Conservation (phyloP, 1,284 basidiomycete genomes). For the Sporisorium graminicola region DNA sequence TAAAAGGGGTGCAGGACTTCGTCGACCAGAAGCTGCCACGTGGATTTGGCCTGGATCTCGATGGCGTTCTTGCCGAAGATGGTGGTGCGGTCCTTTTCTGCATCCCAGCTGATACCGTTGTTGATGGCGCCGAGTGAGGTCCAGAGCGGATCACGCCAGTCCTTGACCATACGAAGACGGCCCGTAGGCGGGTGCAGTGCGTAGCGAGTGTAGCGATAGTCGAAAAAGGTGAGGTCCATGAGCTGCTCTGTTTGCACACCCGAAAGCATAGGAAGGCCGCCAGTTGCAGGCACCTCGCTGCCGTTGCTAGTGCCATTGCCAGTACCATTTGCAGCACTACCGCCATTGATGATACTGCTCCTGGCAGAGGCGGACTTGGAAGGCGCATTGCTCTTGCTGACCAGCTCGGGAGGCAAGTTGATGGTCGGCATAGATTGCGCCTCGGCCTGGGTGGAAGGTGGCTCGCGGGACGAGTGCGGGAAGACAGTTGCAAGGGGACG, state of each 20-base stretch:
- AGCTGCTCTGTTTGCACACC: conserved; percentile 65
- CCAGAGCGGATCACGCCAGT: conserved; percentile 92
- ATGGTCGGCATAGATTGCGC: conserved; percentile 47
- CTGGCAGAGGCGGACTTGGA: conserved; percentile 47
- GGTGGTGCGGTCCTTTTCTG: conserved; percentile 68
- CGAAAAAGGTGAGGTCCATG: conserved; percentile 71
- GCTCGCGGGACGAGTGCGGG: conserved; percentile 64
- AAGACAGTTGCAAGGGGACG: conserved; percentile 66
- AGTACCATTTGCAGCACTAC: conserved; percentile 4
- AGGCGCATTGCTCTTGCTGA: conserved; percentile 39
- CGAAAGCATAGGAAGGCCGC: conserved; percentile 47
- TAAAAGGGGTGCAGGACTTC: conserved; percentile 70
- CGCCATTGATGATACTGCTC: conserved; percentile 54
- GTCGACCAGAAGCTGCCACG: conserved; percentile 84
- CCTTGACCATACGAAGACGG: conserved; percentile 83
- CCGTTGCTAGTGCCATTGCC: conserved; percentile 17
- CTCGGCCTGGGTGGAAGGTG: conserved; percentile 64
- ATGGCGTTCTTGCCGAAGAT: conserved; percentile 91
- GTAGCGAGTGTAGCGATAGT: conserved; percentile 88
- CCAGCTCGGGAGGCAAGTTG: conserved; percentile 37
- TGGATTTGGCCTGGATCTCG: conserved; percentile 89
- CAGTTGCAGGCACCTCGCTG: not conserved
- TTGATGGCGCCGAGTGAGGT: conserved; percentile 72
- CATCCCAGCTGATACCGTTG: conserved; percentile 57
- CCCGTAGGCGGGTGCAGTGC: conserved; percentile 86